These are phyloP conservation scores for Ilyonectria mors-panacis DNA, from an alignment of 2,329 filamentous ascomycete species.

Conservation along the genomic window DNA sequence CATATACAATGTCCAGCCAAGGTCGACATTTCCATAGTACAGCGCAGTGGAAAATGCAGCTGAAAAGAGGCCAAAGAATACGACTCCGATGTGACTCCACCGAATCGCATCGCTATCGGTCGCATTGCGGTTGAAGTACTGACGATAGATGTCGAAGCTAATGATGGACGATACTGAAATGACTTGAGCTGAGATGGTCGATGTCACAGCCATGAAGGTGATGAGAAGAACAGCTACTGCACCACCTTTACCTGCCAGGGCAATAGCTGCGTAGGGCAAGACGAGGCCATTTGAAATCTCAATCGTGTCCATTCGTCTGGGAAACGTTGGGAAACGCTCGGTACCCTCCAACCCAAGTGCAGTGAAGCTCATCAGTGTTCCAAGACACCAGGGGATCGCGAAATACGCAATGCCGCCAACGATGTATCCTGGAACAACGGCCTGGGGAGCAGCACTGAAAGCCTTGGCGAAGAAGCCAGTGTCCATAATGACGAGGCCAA, in stretches of 20 bases:
- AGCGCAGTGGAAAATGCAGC: slow-evolving; percentile 67
- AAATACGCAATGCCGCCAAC: slow-evolving; percentile 69
- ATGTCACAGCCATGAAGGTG: slow-evolving; percentile 84
- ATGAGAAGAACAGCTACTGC: slow-evolving; percentile 78
- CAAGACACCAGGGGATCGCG: slow-evolving; percentile 67
- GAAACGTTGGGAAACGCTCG: slow-evolving; percentile 68
- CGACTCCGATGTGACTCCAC: slow-evolving; percentile 66
- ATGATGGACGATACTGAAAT: slow-evolving; percentile 69
- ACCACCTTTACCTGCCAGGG: slow-evolving; percentile 78
- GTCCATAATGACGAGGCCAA: slow-evolving; percentile 69
- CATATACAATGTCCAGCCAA: slow-evolving; percentile 70
- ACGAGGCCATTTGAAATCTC: slow-evolving; percentile 80
- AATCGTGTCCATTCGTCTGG: slow-evolving; percentile 67
- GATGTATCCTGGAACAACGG: slow-evolving; percentile 67
- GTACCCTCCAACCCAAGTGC: slow-evolving; percentile 64
- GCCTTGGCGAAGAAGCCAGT: slow-evolving; percentile 69
- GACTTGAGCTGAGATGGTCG: slow-evolving; percentile 66
- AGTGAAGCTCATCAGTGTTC: slow-evolving; percentile 64
- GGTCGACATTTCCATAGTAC: slow-evolving; percentile 67
- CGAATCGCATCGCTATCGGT: slow-evolving; percentile 65
- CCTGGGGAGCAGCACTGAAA: slow-evolving; percentile 62
- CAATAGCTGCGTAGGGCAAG: slow-evolving; percentile 78
- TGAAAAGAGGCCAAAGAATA: slow-evolving; percentile 66
- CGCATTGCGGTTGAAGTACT: slow-evolving; percentile 63
- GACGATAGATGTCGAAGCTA: slow-evolving; percentile 67